Evolutionary conservation across 2,329 filamentous ascomycete species (phyloP), one percentile per base, ranked within the genome.

Genomic region (Colletotrichum euphorbiae): DNA sequence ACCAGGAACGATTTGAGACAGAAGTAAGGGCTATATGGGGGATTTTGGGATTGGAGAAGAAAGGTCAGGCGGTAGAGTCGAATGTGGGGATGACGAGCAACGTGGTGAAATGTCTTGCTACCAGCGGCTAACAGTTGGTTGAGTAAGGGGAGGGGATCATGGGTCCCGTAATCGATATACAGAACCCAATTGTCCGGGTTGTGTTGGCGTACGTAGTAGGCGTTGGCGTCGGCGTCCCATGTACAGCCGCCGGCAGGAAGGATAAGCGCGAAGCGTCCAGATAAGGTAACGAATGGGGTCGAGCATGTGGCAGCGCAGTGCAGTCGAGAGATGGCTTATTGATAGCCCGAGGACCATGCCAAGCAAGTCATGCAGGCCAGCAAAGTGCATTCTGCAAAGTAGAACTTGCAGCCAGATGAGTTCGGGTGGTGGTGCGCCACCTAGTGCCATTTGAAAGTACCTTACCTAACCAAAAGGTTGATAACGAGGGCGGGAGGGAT

Each of bases 201-300:
- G 58, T 9, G 43, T 38, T 38, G 36, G 36, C 33, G 21, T 3
- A 24, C 21, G 21, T 24, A 24, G 21, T 36, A 9, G 3, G 33
- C 33, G 7, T 36, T 4, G 33, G 33, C 33, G 7, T 8, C 7
- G 33, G 33, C 13, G 36, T 43, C 11, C 28, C 40, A 31, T 45
- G 40, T 42, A 19, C 55, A 50, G 24, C 21, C 54, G 55, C 46
- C 48, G 17, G 36, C 12, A 31, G n/a, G 61, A 31, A 19, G 66
- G 61, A 60, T 65, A 69, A 66, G 61, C 54, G 54, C 61, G 33
- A 43, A 21, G 12, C 8, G 61, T 69, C 66, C 54, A 66, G 54
- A 69, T 51, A 60, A 59, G 61, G 40, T 59, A 48, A 60, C 15
- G 15, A 51, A 51, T 19, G 31, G 21, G 38, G 24, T 19, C 36